Conservation (phyloP, 495 filamentous ascomycete genomes). For the Ramalina peruviana region DNA sequence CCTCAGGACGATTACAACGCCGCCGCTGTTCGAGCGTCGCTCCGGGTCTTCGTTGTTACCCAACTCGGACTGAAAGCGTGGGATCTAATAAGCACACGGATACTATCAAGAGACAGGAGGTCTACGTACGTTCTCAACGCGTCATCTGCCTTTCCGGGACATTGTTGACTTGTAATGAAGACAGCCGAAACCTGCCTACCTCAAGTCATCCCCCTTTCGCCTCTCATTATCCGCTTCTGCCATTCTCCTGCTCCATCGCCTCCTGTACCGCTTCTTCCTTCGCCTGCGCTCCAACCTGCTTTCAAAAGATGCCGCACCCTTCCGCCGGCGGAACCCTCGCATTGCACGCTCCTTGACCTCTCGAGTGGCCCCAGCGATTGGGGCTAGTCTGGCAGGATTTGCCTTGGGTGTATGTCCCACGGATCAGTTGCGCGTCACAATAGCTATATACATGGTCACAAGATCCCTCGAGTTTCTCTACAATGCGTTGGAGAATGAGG, state of each 20-base stretch:
- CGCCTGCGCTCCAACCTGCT: conserved; percentile 67
- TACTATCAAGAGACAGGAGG: conserved; percentile 23
- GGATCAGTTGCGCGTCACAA: conserved; percentile 61
- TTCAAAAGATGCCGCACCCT: conserved; percentile 55
- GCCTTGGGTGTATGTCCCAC: conserved; percentile 66
- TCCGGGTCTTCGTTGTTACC: conserved; percentile 63
- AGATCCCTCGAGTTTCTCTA: conserved; percentile 76
- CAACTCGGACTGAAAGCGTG: conserved; percentile 56
- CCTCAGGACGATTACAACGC: conserved; percentile 60
- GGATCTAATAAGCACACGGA: conserved; percentile 34
- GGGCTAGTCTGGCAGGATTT: conserved; percentile 73
- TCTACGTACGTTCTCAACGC: conserved; percentile 27
- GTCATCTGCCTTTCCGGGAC: background rate
- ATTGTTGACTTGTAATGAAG: conserved; percentile 12
- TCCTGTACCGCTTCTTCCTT: conserved; percentile 81
- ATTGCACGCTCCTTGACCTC: conserved; percentile 63
- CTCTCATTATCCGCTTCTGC: conserved; percentile 69
- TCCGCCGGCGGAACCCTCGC: conserved; percentile 69
- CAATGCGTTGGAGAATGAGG: conserved; percentile 67
- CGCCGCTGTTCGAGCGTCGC: conserved; percentile 57
- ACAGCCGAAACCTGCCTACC: conserved; percentile 36
- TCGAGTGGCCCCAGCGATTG: conserved; percentile 69
- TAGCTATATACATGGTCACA: conserved; percentile 66
- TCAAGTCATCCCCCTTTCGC: conserved; percentile 58
- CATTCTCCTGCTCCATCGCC: conserved; percentile 72